phyloP scores from a whole-genome alignment of 2,329 filamentous ascomycete species.

The Colletotrichum zoysiae region DNA sequence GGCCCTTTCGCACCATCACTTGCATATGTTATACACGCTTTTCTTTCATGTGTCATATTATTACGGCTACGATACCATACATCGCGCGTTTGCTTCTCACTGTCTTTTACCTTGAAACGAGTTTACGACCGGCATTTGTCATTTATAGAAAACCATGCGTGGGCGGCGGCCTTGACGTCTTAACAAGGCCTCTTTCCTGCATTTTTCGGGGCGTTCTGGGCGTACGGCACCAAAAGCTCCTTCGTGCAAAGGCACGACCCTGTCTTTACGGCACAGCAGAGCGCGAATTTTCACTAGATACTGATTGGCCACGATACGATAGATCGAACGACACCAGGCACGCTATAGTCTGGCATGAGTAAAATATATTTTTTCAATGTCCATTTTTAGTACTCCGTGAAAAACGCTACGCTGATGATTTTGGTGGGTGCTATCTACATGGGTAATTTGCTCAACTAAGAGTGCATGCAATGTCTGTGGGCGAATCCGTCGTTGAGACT shows the following conservation, averaged over 20 bases:
- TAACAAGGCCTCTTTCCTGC: background rate
- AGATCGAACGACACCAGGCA: background rate
- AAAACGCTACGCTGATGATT: background rate
- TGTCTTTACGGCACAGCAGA: slow-evolving; percentile 31
- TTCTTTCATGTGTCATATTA: background rate
- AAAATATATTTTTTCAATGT: background rate
- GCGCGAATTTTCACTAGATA: background rate
- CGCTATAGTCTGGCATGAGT: background rate
- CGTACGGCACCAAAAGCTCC: slow-evolving; percentile 1
- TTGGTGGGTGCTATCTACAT: background rate
- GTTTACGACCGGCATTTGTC: slow-evolving; percentile 27
- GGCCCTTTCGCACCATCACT: background rate
- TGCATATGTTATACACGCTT: slow-evolving; percentile 5
- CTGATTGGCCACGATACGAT: slow-evolving; percentile 3
- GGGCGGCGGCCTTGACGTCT: slow-evolving; percentile 6
- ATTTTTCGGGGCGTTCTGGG: slow-evolving; percentile 9
- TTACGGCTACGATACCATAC: slow-evolving; percentile 31
- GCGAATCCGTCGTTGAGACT: slow-evolving; percentile 27
- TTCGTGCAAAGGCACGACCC: slow-evolving; percentile 19
- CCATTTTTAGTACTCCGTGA: background rate
- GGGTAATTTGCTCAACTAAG: background rate
- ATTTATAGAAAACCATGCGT: background rate
- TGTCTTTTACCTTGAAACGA: slow-evolving; percentile 13
- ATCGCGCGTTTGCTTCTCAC: slow-evolving; percentile 10
- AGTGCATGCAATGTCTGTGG: slow-evolving; percentile 28